Evolutionary conservation across 2,329 filamentous ascomycete genomes (phyloP), one percentile per base, ranked within the genome.

Genomic region (Aspergillus phoenicis): DNA sequence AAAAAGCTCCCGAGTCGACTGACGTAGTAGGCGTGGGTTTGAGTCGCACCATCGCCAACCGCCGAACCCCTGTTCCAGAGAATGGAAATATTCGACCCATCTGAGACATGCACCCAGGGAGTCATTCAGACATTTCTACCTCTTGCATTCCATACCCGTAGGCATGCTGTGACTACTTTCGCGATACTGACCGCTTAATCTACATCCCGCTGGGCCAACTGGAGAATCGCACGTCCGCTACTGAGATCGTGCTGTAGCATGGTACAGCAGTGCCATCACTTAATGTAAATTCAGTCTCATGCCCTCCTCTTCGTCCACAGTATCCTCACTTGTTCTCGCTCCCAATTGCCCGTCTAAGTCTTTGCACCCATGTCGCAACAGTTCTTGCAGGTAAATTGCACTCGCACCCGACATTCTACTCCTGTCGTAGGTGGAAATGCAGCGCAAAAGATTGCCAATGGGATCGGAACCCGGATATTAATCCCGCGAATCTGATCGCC

Each of bases 21-120:
- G 67, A 68, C 66, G 64, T 67, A 67, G 65, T 45, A 33, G 58
- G 49, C 43, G 43, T 49, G 24, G 15, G 28, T 26, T 41, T 38
- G 20, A 39, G 58, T 49, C 51, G 53, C 57, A 41, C 39, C 47
- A 43, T 47, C 22, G 33, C 22, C 22, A 53, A 53, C 36, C 15
- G 15, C 49, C 51, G 38, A 33, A 51, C 47, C 51, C 51, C 30
- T 53, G 51, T 20, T n/a, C 33, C 51, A 53, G 51, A 53, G n/a
- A 51, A 17, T 5, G 30, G 8, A 38, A 53, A 53, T 53, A 39
- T 26, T 20, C 4, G 41, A 30, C 47, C 13, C 26, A 8, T 28
- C 15, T 17, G 47, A 20, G 45, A 49, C 26, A 51, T 26, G 24
- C 24, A 51, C 22, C 22, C 20, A 22, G 20, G 41, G 20, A 45